Evolutionary conservation across 2,329 filamentous ascomycete genomes (phyloP), one percentile per base, ranked within the genome.

Genomic region (Aspergillus felis): DNA sequence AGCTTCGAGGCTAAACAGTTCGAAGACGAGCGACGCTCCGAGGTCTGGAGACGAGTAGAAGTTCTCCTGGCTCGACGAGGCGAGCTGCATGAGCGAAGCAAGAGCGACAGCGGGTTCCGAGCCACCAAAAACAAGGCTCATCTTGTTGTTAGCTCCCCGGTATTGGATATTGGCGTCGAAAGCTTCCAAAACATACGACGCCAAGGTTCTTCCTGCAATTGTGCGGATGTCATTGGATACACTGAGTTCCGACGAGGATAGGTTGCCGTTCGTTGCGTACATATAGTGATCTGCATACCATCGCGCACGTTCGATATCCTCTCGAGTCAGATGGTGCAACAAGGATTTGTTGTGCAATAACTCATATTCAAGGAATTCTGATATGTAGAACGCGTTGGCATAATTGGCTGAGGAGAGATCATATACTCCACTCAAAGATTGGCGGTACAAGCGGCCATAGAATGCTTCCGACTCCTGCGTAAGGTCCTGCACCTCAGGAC

Each of bases 351-450:
- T 83, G 69, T 87, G 83, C 20, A 74, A 64, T 52, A 77, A 77
- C 42, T 79, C 74, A 66, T 86, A 86, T 32, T 79, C 76, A 48
- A 86, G 69, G 62, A 81, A 85, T 58, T 87, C 82, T 54, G 78
- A 82, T 58, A 87, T 81, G 12, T 75, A 65, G 59, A 79, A 77
- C 2, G 83, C 83, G 56, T 84, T 81, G 9, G 67, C 68, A 65
- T 83, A 85, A 54, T 76, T 76, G 52, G 78, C 81, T 12, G 65
- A 68, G 2, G 68, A 63, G 44, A 66, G 59, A 10, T 69, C 64
- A 22, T 82, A 71, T 29, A 78, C 66, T 1, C 73, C 77, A 2
- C 73, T 67, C 22, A 85, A 72, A 51, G 78, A 73, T 9, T 74
- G 67, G 24, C 67, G 57, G 54, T 79, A 76, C 24, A 86, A 64